phyloP scores from a whole-genome alignment of 768 basidiomycete species.

The Sporobolomyces pararoseus region DNA sequence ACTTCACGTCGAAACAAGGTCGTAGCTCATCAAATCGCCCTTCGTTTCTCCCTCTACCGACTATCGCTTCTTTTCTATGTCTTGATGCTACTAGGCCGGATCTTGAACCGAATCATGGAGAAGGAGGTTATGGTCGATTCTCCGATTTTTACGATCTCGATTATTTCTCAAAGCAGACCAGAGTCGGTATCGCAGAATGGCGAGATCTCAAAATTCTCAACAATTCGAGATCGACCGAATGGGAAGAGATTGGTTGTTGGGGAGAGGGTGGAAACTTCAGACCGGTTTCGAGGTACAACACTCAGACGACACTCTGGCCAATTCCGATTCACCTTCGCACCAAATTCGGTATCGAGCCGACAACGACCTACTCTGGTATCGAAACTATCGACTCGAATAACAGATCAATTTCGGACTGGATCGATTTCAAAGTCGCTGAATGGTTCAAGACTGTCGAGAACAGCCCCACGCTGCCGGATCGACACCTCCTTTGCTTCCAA shows the following conservation, averaged over 20 bases:
- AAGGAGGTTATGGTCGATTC: constrained; percentile 20
- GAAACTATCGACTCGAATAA: constrained; percentile 22
- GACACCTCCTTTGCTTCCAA: constrained; percentile 36
- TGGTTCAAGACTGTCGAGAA: constrained; percentile 3
- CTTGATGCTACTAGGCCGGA: too few relatives aligned
- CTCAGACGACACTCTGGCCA: constrained; percentile 35
- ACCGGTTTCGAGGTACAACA: constrained; percentile 28
- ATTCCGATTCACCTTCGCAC: constrained; percentile 22
- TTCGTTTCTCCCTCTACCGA: too few relatives aligned
- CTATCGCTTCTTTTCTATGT: too few relatives aligned
- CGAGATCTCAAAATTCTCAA: constrained; percentile 24
- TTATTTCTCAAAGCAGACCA: constrained; percentile 15
- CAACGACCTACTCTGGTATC: constrained; percentile 34
- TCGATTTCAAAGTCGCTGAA: constrained; percentile 6
- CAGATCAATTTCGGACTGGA: constrained; percentile 22
- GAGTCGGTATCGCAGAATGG: constrained; percentile 31
- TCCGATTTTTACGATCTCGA: constrained; percentile 34
- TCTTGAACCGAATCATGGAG: constrained; percentile 25
- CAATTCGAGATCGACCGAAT: constrained; percentile 3
- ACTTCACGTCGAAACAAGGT: too few relatives aligned
- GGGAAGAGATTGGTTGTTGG: constrained; percentile 32
- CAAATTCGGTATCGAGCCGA: constrained; percentile 24
- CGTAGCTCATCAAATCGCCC: too few relatives aligned
- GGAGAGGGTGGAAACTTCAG: constrained; percentile 13
- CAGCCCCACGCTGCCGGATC: constrained; percentile 25